Evolutionary conservation across 495 filamentous ascomycete species (phyloP).

Genomic region (Penicillium fimorum): DNA sequence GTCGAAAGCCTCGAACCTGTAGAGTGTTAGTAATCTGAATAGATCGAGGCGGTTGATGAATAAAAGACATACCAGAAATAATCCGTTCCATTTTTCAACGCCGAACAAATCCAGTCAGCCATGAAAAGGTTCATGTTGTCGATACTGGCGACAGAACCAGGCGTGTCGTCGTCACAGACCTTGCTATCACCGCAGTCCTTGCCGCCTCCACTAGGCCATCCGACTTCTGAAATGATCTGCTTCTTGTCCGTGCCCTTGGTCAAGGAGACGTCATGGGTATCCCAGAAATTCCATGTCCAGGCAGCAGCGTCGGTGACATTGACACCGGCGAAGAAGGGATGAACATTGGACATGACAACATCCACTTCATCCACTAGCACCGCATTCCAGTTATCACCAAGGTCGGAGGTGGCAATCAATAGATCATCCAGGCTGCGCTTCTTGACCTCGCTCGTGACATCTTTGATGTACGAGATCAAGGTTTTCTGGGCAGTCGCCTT

Average conservation of each 20-base stretch:
- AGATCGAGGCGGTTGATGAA: neutral
- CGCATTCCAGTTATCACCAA: slow-evolving; percentile 83
- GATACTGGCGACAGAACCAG: slow-evolving; percentile 74
- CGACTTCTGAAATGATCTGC: slow-evolving; percentile 81
- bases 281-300: slow-evolving; percentile 88
- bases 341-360: slow-evolving; percentile 93
- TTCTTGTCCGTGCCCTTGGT: slow-evolving; percentile 56
- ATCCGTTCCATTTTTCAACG: slow-evolving; percentile 74
- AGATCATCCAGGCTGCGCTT: slow-evolving; percentile 61
- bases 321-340: slow-evolving; percentile 93
- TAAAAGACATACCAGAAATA: slow-evolving; percentile 77
- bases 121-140: slow-evolving; percentile 84
- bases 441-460: slow-evolving; percentile 71
- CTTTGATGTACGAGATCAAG: slow-evolving; percentile 62
- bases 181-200: slow-evolving; percentile 64
- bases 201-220: slow-evolving; percentile 87
- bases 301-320: slow-evolving; percentile 62
- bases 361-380: slow-evolving; percentile 68
- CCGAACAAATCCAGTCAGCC: slow-evolving; percentile 79
- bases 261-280: slow-evolving; percentile 58
- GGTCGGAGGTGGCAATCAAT: slow-evolving; percentile 82
- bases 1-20: slow-evolving; percentile 87
- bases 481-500: slow-evolving; percentile 59
- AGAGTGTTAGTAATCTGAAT: slow-evolving; percentile 1
- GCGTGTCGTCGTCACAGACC: slow-evolving; percentile 51